phyloP scores from a whole-genome alignment of 805 yeast genomes.

The Naumovozyma dairenensis region DNA sequence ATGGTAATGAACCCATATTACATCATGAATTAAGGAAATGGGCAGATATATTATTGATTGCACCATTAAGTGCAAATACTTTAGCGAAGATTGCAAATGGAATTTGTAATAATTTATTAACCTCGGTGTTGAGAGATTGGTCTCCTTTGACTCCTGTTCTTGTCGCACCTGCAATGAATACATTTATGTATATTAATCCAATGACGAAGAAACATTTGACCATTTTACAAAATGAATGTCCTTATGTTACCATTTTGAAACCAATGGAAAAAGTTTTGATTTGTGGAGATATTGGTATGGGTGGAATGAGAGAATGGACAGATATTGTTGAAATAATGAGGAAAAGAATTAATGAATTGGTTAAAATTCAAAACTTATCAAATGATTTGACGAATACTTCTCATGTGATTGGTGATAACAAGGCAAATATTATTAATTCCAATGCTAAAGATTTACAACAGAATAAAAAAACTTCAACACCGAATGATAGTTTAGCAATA shows the following conservation, averaged over 20 bases:
- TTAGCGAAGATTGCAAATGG: conserved; percentile 69
- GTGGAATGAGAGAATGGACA: conserved; percentile 85
- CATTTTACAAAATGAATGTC: conserved; percentile 57
- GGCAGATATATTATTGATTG: conserved; percentile 72
- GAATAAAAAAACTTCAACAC: conserved; percentile 27
- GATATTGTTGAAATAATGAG: conserved; percentile 59
- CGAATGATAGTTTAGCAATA: conserved; percentile 20
- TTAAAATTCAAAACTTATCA: conserved; percentile 4
- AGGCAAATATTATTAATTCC: no score
- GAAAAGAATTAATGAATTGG: conserved; percentile 27
- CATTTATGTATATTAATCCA: conserved; percentile 74
- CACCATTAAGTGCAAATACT: conserved; percentile 74
- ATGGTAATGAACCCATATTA: conserved; percentile 64
- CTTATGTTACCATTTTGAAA: conserved; percentile 61
- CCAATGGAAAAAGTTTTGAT: conserved; percentile 74
- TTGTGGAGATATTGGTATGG: conserved; percentile 87
- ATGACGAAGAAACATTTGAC: conserved; percentile 63
- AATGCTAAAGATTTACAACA: neutral
- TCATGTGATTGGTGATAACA: no score
- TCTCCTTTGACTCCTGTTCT: conserved; percentile 54
- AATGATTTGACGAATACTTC: neutral
- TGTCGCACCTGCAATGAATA: conserved; percentile 80
- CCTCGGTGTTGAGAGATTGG: conserved; percentile 72
- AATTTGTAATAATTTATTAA: conserved; percentile 64
- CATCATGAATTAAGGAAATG: conserved; percentile 74